Percentiles rank a stretch among this genome's conserved stretches.
phyloP scores from a whole-genome alignment of 2,329 filamentous ascomycete species.

The Metarhizium robertsii region DNA sequence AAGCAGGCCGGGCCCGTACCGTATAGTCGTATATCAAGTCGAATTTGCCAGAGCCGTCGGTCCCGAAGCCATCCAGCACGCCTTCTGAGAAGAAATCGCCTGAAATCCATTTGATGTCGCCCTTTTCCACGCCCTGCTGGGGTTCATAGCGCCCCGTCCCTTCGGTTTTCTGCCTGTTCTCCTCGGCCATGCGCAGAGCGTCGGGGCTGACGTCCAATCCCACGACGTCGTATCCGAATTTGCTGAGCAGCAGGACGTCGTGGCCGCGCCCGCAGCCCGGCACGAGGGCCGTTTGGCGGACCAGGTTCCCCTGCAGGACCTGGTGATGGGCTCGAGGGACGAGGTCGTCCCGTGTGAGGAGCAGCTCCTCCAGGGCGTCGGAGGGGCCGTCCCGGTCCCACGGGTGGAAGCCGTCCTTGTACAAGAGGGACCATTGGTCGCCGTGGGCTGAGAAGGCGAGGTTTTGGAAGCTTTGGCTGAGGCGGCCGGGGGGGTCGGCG shows the following conservation, averaged over 20 bases:
- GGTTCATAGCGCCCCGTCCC: slow-evolving; percentile 34
- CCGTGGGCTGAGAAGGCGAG: slow-evolving; percentile 23
- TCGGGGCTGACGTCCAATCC: slow-evolving; percentile 58
- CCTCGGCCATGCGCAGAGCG: slow-evolving; percentile 35
- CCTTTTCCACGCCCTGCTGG: slow-evolving; percentile 30
- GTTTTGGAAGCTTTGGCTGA: slow-evolving; percentile 25
- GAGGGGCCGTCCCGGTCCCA: slow-evolving; percentile 48
- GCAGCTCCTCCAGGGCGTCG: slow-evolving; percentile 42
- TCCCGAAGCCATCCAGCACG: slow-evolving; percentile 37
- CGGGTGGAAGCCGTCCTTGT: slow-evolving; percentile 35
- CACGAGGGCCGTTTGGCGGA: slow-evolving; percentile 48
- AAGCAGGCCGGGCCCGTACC: slow-evolving; percentile 26
- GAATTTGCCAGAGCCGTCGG: slow-evolving; percentile 39
- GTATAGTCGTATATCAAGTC: slow-evolving; percentile 60
- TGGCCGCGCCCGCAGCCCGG: slow-evolving; percentile 78
- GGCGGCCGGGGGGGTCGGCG: slow-evolving; percentile 14
- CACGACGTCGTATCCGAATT: slow-evolving; percentile 67
- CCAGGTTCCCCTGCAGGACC: slow-evolving; percentile 19
- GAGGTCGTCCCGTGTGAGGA: slow-evolving; percentile 35
- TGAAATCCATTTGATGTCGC: slow-evolving; percentile 43
- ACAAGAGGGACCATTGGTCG: slow-evolving; percentile 21
- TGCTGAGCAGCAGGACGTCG: slow-evolving; percentile 66
- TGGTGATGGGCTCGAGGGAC: slow-evolving; percentile 27
- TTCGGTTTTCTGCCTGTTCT: slow-evolving; percentile 29
- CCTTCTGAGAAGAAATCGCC: slow-evolving; percentile 60